Conservation (phyloP, 495 filamentous ascomycete genomes). For the Penicillium turbatum region DNA sequence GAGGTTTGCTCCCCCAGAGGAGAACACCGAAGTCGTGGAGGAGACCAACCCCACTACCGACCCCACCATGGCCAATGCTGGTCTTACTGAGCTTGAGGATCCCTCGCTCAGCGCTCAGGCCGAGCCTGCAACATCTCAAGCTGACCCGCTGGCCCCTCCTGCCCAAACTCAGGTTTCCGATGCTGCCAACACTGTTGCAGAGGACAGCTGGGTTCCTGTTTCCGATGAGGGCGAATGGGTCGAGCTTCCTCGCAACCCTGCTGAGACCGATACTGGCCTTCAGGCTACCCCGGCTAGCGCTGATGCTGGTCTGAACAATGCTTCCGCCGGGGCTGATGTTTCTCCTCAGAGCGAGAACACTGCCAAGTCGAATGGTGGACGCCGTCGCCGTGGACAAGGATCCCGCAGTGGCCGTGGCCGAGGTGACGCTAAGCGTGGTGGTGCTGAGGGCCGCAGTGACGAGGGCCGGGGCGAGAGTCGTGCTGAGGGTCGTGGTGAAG, state of each 20-base stretch:
- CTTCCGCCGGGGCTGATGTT: slow-evolving; percentile 16
- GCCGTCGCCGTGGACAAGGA: slow-evolving; percentile 50
- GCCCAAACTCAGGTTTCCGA: slow-evolving; percentile 54
- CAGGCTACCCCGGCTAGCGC: slow-evolving; percentile 54
- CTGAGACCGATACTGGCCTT: slow-evolving; percentile 67
- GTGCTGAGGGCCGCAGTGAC: slow-evolving; percentile 34
- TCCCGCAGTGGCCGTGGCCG: slow-evolving; percentile 36
- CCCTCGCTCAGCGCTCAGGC: slow-evolving; percentile 22
- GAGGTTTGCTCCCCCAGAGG: slow-evolving; percentile 30
- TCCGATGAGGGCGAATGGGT: slow-evolving; percentile 71
- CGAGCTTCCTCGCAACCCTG: slow-evolving; percentile 66
- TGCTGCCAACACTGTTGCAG: slow-evolving; percentile 64
- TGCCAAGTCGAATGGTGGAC: slow-evolving; percentile 54
- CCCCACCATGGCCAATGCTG: slow-evolving; percentile 71
- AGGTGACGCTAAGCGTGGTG: slow-evolving; percentile 48
- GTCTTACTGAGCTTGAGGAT: slow-evolving; percentile 66
- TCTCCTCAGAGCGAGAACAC: slow-evolving; percentile 27
- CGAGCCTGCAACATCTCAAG: slow-evolving; percentile 21
- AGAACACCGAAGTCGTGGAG: slow-evolving; percentile 21
- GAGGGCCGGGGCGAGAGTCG: slow-evolving; percentile 37
- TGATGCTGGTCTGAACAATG: slow-evolving; percentile 20
- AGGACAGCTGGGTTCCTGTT: slow-evolving; percentile 55
- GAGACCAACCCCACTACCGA: slow-evolving; percentile 54
- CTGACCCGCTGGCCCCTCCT: slow-evolving; percentile 39
- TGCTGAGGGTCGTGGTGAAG: slow-evolving; percentile 34